Percentiles rank a stretch among this genome's conserved stretches.
These are phyloP conservation scores for Helicocarpus griseus DNA, from an alignment of 2,329 filamentous ascomycete species.

Conservation along the genomic window DNA sequence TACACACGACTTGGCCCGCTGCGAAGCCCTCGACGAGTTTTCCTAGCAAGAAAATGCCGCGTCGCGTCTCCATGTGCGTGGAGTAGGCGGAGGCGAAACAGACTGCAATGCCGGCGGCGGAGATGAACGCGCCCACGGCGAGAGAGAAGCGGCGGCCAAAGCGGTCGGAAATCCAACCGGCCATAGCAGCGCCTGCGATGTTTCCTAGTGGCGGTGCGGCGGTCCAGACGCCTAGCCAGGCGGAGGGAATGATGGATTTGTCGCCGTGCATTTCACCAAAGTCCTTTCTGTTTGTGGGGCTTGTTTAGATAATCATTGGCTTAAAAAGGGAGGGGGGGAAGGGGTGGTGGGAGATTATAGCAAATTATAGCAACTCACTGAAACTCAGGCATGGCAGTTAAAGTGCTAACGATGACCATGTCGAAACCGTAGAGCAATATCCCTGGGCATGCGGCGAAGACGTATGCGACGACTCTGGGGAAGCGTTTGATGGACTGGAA, in stretches of 20 bases:
- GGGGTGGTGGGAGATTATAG: neutral
- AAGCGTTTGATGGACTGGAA: slow-evolving; percentile 11
- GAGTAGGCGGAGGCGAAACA: slow-evolving; percentile 26
- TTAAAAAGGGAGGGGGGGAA: slow-evolving; percentile 1
- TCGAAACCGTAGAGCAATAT: slow-evolving; percentile 15
- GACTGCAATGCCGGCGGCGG: slow-evolving; percentile 28
- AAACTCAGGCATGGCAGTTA: slow-evolving; percentile 14
- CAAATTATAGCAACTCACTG: slow-evolving; percentile 8
- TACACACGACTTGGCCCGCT: slow-evolving; percentile 37
- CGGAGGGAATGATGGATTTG: slow-evolving; percentile 31
- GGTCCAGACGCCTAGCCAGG: slow-evolving; percentile 39
- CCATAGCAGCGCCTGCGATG: slow-evolving; percentile 29
- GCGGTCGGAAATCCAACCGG: slow-evolving; percentile 33
- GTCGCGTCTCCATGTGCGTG: slow-evolving; percentile 18
- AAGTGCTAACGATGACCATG: slow-evolving; percentile 12
- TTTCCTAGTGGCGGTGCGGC: slow-evolving; percentile 31
- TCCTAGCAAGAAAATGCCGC: slow-evolving; percentile 35
- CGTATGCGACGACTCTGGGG: slow-evolving; percentile 10
- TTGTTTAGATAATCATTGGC: neutral
- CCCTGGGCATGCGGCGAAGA: slow-evolving; percentile 8
- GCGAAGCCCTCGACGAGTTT: slow-evolving; percentile 39
- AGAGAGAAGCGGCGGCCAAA: slow-evolving; percentile 31
- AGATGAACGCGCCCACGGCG: slow-evolving; percentile 27
- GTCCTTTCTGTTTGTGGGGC: slow-evolving; percentile 16
- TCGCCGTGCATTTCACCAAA: slow-evolving; percentile 25